Percentiles rank a stretch among this genome's conserved stretches.
These are phyloP conservation scores for Ophiostoma piceae DNA, from an alignment of 2,329 filamentous ascomycete genomes.

Conservation along the genomic window DNA sequence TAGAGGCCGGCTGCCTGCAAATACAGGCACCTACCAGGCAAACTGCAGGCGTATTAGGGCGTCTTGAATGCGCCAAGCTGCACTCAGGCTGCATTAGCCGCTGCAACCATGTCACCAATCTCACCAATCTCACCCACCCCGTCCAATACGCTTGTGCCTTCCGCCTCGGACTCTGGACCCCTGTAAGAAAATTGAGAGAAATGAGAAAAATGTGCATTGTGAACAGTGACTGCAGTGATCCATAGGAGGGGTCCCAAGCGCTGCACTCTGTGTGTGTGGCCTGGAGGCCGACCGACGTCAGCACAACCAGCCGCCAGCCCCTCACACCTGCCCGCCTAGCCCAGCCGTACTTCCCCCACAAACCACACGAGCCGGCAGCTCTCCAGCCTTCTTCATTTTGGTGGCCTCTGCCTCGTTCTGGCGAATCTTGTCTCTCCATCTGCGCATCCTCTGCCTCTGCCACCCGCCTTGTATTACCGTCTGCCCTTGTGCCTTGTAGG, in stretches of 20 bases:
- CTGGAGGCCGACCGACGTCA: neutral
- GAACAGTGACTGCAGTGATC: neutral
- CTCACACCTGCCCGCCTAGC: neutral
- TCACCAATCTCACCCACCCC: neutral
- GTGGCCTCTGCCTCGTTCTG: neutral
- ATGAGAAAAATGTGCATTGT: neutral
- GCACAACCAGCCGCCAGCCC: neutral
- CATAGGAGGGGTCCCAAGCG: neutral
- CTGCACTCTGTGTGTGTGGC: neutral
- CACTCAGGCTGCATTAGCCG: neutral
- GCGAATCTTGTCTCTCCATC: no score
- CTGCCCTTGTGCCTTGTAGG: neutral
- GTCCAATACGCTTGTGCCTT: neutral
- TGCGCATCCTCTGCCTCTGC: neutral
- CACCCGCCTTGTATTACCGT: neutral
- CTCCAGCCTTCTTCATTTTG: conserved; percentile 9
- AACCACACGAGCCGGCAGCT: neutral
- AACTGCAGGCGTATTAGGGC: neutral
- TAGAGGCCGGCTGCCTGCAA: neutral
- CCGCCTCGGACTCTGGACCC: neutral
- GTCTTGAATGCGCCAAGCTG: neutral
- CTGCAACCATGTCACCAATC: neutral
- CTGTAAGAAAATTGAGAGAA: neutral
- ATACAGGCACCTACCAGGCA: neutral
- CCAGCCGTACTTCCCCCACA: neutral